Conservation (phyloP, 148 eudicot species). For the Bassia scoparia region DNA sequence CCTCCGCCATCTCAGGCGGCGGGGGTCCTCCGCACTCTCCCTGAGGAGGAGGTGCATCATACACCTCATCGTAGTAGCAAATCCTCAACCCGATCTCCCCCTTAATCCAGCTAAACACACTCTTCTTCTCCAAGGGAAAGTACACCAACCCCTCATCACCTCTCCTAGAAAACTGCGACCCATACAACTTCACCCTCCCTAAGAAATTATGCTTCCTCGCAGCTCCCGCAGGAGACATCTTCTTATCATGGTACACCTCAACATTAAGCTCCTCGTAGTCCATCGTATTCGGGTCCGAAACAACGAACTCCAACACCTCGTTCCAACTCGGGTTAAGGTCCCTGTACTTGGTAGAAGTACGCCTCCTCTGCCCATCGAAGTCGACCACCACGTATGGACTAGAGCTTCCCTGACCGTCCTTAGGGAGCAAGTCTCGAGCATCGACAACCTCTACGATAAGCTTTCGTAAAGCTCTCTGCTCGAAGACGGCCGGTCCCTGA, state of each 20-base stretch:
- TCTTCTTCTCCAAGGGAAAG: conserved; percentile 79
- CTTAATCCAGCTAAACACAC: conserved; percentile 88
- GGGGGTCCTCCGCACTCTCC: conserved; percentile 29
- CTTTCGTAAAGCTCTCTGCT: conserved; percentile 35
- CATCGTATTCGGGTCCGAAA: conserved; percentile 78
- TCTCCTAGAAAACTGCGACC: conserved; percentile 63
- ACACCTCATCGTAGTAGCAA: conserved; percentile 61
- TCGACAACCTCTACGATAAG: conserved; percentile 62
- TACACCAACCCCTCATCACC: conserved; percentile 78
- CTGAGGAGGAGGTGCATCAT: conserved; percentile 24
- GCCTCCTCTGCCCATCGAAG: conserved; percentile 75
- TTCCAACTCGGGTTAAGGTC: conserved; percentile 85
- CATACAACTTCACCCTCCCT: conserved; percentile 81
- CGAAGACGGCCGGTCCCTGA: conserved; percentile 17
- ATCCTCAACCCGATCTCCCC: conserved; percentile 87
- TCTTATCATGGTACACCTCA: conserved; percentile 81
- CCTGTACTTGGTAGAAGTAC: conserved; percentile 58
- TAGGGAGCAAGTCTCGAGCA: conserved; percentile 85
- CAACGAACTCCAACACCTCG: conserved; percentile 65
- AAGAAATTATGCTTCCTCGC: conserved; percentile 75
- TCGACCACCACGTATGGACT: conserved; percentile 85
- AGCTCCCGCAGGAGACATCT: conserved; percentile 52
- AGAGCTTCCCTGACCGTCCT: conserved; percentile 92
- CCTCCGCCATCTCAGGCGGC: conserved; percentile 31
- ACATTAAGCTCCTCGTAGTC: conserved; percentile 73